Evolutionary conservation across 495 filamentous ascomycete genomes (phyloP).

Genomic region (Lasiosphaeria hispida): DNA sequence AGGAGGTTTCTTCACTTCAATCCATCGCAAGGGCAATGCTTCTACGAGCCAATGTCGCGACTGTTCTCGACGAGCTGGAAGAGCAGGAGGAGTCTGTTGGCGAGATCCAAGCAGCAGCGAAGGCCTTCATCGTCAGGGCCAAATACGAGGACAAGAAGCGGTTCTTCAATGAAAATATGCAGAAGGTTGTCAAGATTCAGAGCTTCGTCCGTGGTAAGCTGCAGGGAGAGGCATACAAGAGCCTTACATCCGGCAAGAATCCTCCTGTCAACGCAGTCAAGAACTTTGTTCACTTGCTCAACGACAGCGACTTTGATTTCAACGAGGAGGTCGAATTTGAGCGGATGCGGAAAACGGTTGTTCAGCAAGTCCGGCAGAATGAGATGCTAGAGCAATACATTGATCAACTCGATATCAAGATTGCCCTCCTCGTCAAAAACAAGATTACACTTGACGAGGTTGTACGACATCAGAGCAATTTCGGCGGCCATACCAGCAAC

Average conservation of each 20-base stretch:
- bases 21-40: constrained; percentile 74
- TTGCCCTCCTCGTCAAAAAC: constrained; percentile 96
- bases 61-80: constrained; percentile 70
- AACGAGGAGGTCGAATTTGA: constrained; percentile 98
- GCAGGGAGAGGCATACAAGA: constrained; percentile 97
- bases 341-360: constrained; percentile 84
- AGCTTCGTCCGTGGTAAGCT: constrained; percentile 91
- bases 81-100: constrained; percentile 71
- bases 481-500: constrained; percentile 85
- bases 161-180: constrained; percentile 94
- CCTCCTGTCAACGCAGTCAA: constrained; percentile 95
- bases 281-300: constrained; percentile 95
- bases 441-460: constrained; percentile 99
- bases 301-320: constrained; percentile 98
- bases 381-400: constrained; percentile 97
- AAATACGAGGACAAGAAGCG: constrained; percentile 79
- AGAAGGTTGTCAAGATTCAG: constrained; percentile 97
- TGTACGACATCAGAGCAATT: constrained; percentile 93
- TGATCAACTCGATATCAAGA: constrained; percentile 97
- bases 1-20: constrained; percentile 66
- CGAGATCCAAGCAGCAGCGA: constrained; percentile 71
- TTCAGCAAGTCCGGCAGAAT: constrained; percentile 95
- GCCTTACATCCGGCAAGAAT: constrained; percentile 92
- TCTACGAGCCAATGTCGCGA: constrained; percentile 66
- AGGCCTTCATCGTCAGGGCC: constrained; percentile 69